Conservation (phyloP, 116 monocot species). For the Posidonia oceanica region DNA sequence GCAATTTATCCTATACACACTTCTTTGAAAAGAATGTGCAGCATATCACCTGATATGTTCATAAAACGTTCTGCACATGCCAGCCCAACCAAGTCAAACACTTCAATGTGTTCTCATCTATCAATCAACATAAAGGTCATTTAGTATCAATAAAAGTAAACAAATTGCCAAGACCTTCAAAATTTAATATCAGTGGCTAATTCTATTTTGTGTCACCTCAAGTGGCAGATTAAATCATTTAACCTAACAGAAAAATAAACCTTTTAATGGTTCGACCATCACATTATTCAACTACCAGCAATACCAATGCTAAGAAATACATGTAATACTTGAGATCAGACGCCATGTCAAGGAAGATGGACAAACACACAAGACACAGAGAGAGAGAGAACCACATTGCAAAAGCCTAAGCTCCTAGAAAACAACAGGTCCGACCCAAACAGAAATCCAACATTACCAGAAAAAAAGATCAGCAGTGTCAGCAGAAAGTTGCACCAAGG, state of each 20-base stretch:
- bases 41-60: conserved; percentile 28
- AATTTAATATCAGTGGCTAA: not conserved
- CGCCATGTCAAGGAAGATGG: not conserved
- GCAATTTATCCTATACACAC: not conserved
- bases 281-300: not conserved
- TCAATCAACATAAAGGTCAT: conserved; percentile 31
- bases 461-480: conserved; percentile 17
- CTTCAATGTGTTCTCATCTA: conserved; percentile 29
- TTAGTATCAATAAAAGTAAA: conserved; percentile 16
- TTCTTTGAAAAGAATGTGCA: conserved; percentile 3
- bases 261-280: not conserved
- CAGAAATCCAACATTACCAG: conserved; percentile 22
- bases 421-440: not conserved
- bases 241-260: not conserved
- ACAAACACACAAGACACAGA: no score
- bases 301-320: not conserved
- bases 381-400: no score
- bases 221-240: not conserved
- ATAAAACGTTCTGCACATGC: conserved; percentile 20
- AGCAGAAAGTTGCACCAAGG: conserved; percentile 24
- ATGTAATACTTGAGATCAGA: no score
- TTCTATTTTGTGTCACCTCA: not conserved
- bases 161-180: conserved; percentile 4
- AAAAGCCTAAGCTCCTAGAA: not conserved
- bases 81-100: conserved; percentile 25